Evolutionary conservation across 352 stramenopile genomes (phyloP), one percentile per base, ranked within the genome.

Genomic region (Pythium pectinolyticum): DNA sequence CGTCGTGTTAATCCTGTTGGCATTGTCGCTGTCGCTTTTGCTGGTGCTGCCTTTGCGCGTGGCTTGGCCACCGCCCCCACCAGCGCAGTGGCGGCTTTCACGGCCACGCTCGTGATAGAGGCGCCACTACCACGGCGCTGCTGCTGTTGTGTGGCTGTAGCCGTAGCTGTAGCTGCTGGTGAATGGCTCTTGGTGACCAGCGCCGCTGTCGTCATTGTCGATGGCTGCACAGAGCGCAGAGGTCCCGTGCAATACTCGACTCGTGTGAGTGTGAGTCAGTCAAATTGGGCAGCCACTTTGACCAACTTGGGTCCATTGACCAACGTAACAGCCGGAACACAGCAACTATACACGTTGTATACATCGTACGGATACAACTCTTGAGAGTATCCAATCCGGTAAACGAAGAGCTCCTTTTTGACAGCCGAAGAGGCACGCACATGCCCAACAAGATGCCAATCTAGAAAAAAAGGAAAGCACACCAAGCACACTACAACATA

Each of bases 311-410:
- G 43, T 50, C 43, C 43, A 50, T 25, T 25, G 24, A 50, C 43
- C 32, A 25, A 50, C 30, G 32, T 25, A 50, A 28, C 43, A n/a
- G 20, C 5, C 43, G 32, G 32, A 50, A 50, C 43, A 53, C 25
- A 47, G 49, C 49, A 60, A 67, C 41, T 67, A 67, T 67, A 67
- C 60, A 43, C 1, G 3, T 15, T 9, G 41, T 48, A 53, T 66
- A 66, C 45, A 34, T 15, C 6, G 2, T 15, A 25, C 59, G 59
- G 59, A 66, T 66, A 59, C 57, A 54, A 35, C 56, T 8, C 35
- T 63, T 63, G 41, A 24, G 24, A 2, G 28, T 39, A 32, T 50
- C 43, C 43, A 25, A 30, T 48, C 41, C 11, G 39, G 11, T 28
- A 5, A n/a, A 17, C 19, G 40, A 48, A 9, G n/a, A 52, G 46